Evolutionary conservation across 345 rosid genomes (phyloP).

Genomic region (Raphanus raphanistrum): DNA sequence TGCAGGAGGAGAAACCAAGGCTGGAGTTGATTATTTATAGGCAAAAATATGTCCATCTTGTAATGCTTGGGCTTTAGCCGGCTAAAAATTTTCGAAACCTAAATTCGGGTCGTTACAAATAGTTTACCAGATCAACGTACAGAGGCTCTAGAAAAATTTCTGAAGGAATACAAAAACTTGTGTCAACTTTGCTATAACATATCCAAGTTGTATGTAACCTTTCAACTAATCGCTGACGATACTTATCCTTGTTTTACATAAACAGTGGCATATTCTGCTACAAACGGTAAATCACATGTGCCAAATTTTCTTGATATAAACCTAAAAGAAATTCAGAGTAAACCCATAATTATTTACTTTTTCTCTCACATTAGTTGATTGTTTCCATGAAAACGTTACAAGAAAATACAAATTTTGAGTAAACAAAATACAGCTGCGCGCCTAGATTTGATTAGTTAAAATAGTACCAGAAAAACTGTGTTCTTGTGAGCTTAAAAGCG

Average conservation of each 20-base stretch:
- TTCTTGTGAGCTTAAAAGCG: conserved; percentile 46
- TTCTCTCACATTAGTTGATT: background rate
- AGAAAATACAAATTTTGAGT: background rate
- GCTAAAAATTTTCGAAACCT: too few species aligned
- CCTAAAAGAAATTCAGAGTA: background rate
- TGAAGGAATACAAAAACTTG: background rate
- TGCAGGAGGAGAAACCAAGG: too few species aligned
- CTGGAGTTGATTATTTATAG: too few species aligned
- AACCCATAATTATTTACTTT: background rate
- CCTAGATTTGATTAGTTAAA: background rate
- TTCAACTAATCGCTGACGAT: background rate
- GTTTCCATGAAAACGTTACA: background rate
- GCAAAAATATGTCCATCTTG: too few species aligned
- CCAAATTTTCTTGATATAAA: background rate
- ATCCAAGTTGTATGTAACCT: background rate
- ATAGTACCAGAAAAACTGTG: background rate
- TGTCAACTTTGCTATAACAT: background rate
- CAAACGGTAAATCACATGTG: background rate
- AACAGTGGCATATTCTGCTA: background rate
- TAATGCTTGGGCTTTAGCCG: too few species aligned
- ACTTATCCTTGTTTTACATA: background rate
- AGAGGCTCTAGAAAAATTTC: background rate
- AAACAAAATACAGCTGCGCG: background rate
- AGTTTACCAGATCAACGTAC: background rate
- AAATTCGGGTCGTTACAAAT: too few species aligned